These are phyloP conservation scores for Dendrobium huoshanense DNA, from an alignment of 106 monocot species.

Conservation along the genomic window DNA sequence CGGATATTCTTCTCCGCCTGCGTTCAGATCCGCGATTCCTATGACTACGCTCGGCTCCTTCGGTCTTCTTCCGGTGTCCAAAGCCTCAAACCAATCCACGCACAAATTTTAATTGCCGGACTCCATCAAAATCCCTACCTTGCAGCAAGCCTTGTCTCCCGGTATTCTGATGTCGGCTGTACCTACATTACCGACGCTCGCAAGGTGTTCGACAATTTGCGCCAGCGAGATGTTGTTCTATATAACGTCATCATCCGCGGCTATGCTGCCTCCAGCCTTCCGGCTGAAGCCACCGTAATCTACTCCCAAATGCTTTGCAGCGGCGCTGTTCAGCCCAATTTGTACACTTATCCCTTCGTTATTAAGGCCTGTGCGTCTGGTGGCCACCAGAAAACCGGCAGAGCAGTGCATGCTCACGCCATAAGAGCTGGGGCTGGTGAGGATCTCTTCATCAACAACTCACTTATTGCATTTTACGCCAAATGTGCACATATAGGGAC, in stretches of 20 bases:
- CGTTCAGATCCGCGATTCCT: conserved; percentile 10
- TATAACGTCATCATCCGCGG: conserved; percentile 46
- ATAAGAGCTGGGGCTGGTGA: conserved; percentile 16
- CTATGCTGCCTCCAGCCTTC: conserved; percentile 21
- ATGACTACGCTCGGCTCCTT: conserved; percentile 21
- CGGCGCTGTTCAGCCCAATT: conserved; percentile 14
- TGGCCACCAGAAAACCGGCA: conserved; percentile 9
- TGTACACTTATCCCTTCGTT: conserved; percentile 50
- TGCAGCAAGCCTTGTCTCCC: conserved; percentile 34
- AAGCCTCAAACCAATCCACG: conserved; percentile 31
- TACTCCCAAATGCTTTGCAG: conserved; percentile 18
- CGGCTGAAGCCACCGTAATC: conserved; percentile 4
- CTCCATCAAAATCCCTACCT: conserved; percentile 23
- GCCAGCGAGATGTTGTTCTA: conserved; percentile 26
- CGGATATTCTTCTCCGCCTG: conserved; percentile 1
- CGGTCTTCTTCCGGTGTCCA: conserved; percentile 5
- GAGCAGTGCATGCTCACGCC: conserved; percentile 25
- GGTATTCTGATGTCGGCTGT: conserved; percentile 13
- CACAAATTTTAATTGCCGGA: conserved; percentile 24
- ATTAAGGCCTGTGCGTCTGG: conserved; percentile 27
- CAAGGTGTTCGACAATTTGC: conserved; percentile 27
- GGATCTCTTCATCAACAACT: conserved; percentile 37
- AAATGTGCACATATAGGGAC: conserved; percentile 16
- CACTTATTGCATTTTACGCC: conserved; percentile 34
- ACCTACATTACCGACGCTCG: conserved; percentile 21